Conservation (phyloP, 1,284 basidiomycete species). For the Phylloboletellus chloephorus region DNA sequence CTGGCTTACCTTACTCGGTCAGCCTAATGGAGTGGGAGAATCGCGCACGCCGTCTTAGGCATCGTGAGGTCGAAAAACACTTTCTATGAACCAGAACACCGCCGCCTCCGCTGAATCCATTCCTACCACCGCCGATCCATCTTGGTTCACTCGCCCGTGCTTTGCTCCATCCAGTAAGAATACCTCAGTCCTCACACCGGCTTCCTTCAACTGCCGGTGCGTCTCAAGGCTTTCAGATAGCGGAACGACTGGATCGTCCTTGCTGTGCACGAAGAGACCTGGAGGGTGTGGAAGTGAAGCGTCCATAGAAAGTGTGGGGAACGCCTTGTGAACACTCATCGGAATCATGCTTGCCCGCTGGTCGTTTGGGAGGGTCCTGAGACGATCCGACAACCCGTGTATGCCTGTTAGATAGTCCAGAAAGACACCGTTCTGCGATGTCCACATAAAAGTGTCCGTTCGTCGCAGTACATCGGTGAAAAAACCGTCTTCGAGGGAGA, state of each 20-base stretch:
- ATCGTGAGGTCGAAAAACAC: neutral
- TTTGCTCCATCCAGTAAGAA: slow-evolving; percentile 5
- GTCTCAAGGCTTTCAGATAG: slow-evolving; percentile 4
- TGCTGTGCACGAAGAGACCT: slow-evolving; percentile 7
- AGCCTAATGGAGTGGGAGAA: neutral
- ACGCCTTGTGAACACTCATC: neutral
- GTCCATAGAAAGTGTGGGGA: slow-evolving; percentile 1
- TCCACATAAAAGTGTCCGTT: slow-evolving; percentile 7
- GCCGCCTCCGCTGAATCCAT: neutral
- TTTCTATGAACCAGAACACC: slow-evolving; percentile 6
- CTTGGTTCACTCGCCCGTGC: slow-evolving; percentile 1
- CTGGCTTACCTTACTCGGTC: too few species aligned
- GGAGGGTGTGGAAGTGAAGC: slow-evolving; percentile 2
- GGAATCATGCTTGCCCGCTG: slow-evolving; percentile 2
- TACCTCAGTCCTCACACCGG: neutral
- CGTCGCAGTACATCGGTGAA: slow-evolving; percentile 5
- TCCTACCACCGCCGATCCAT: slow-evolving; percentile 7
- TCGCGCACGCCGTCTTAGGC: neutral
- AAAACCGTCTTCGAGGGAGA: slow-evolving; percentile 6
- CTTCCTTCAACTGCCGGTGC: neutral
- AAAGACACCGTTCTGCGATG: slow-evolving; percentile 9
- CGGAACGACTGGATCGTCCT: slow-evolving; percentile 5
- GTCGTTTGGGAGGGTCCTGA: neutral
- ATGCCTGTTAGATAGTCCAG: slow-evolving; percentile 6
- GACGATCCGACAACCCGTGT: slow-evolving; percentile 3